Evolutionary conservation across 129 eudicot genomes (phyloP).

Genomic region (Centella asiatica): DNA sequence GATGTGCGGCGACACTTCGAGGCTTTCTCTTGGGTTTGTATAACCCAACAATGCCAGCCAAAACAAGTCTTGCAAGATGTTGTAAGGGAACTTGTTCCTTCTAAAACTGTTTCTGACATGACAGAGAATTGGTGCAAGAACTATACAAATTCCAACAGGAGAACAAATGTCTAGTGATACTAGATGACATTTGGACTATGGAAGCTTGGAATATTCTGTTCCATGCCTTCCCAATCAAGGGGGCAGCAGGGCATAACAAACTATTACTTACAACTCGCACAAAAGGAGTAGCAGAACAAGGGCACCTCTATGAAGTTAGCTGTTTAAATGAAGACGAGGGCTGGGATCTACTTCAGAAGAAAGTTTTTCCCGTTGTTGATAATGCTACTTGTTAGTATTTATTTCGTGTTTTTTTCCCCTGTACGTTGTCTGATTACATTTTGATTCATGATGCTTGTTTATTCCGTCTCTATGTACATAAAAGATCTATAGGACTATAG

Average conservation of each 20-base stretch:
- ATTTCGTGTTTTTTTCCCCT: too few species aligned
- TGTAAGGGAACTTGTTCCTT: not conserved
- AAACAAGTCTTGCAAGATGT: not conserved
- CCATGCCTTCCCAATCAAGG: not conserved
- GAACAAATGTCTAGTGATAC: not conserved
- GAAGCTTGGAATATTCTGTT: not conserved
- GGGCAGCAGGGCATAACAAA: not conserved
- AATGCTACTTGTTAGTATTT: not conserved
- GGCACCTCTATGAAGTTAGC: conserved; percentile 1
- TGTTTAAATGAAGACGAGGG: conserved; percentile 19
- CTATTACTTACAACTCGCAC: conserved; percentile 23
- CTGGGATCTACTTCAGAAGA: conserved; percentile 25
- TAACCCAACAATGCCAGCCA: not conserved
- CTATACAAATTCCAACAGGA: not conserved
- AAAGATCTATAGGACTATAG: too few species aligned
- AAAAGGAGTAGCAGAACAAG: conserved; percentile 5
- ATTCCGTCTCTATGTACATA: too few species aligned
- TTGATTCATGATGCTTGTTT: not conserved
- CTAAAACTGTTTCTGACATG: not conserved
- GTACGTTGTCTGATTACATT: too few species aligned
- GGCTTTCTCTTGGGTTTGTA: not conserved
- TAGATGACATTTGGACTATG: not conserved
- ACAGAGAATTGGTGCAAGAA: not conserved
- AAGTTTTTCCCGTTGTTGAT: conserved; percentile 1
- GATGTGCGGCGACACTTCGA: not conserved